Conservation (phyloP, 129 eudicot species). For the Apium graveolens region DNA sequence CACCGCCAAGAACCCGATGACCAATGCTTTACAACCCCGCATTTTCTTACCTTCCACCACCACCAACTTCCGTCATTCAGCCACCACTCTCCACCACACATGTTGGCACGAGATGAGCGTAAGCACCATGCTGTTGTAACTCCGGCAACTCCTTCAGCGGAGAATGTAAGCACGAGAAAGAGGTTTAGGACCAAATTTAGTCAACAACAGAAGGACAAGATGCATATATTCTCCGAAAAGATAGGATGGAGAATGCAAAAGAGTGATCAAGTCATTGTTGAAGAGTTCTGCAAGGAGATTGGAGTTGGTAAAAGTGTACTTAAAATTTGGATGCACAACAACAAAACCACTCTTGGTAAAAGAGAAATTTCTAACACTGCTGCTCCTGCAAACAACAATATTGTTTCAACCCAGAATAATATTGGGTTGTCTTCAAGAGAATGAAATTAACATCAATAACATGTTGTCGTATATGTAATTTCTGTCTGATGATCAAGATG, state of each 20-base stretch:
- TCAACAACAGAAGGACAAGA: slow-evolving; percentile 11
- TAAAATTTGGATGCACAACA: slow-evolving; percentile 89
- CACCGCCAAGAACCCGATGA: slow-evolving; percentile 85
- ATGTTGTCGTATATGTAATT: no score
- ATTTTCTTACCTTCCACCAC: slow-evolving; percentile 68
- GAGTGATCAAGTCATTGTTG: slow-evolving; percentile 42
- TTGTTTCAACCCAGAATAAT: background rate
- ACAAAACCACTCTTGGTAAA: slow-evolving; percentile 60
- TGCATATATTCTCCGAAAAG: slow-evolving; percentile 61
- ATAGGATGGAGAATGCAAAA: slow-evolving; percentile 84
- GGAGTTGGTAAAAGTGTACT: slow-evolving; percentile 73
- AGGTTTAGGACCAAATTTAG: background rate
- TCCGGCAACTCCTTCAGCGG: background rate
- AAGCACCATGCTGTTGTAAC: background rate
- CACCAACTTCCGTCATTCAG: slow-evolving; percentile 38
- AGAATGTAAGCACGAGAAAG: background rate
- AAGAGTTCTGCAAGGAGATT: slow-evolving; percentile 43
- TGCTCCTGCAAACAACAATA: background rate
- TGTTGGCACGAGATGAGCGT: slow-evolving; percentile 33
- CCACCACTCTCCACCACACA: slow-evolving; percentile 34
- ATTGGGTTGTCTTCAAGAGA: background rate
- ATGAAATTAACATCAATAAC: background rate
- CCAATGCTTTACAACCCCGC: slow-evolving; percentile 16
- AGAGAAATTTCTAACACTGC: background rate
- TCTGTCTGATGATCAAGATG: background rate